Percentiles rank a stretch among this genome's conserved stretches.
Evolutionary conservation across 2,329 filamentous ascomycete species (phyloP).

Genomic region (Alternaria ethzedia): DNA sequence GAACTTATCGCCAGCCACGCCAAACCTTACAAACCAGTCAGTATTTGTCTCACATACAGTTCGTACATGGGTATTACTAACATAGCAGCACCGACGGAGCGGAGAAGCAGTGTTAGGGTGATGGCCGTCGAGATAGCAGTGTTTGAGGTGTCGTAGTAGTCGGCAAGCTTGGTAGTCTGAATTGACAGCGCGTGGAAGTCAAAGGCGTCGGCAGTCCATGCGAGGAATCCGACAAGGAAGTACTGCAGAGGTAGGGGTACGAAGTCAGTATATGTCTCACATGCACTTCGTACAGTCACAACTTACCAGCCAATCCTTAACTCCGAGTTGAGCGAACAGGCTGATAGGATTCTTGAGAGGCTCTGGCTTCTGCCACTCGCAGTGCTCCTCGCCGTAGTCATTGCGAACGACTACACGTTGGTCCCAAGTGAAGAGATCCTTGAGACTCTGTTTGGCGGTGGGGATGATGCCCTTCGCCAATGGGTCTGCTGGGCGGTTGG

Average conservation of each 20-base stretch:
- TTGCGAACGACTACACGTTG: constrained; percentile 73
- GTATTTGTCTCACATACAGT: not conserved
- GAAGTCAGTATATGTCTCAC: not conserved
- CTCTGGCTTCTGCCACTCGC: constrained; percentile 72
- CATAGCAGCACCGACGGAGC: constrained; percentile 74
- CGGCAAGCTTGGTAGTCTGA: constrained; percentile 73
- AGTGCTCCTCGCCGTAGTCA: constrained; percentile 66
- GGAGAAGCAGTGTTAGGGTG: constrained; percentile 74
- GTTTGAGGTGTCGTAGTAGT: constrained; percentile 64
- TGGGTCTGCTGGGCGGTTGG: constrained; percentile 66
- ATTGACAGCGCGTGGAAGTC: constrained; percentile 84
- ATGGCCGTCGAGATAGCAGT: constrained; percentile 78
- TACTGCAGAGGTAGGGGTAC: constrained; percentile 50
- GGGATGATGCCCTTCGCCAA: constrained; percentile 69
- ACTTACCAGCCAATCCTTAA: constrained; percentile 66
- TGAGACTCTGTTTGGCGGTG: constrained; percentile 68
- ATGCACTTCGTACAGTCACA: not conserved
- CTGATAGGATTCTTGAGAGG: constrained; percentile 74
- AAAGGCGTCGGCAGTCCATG: constrained; percentile 84
- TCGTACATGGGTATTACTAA: not conserved
- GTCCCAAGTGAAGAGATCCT: constrained; percentile 75
- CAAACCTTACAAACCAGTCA: constrained; percentile 57
- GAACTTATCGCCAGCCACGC: constrained; percentile 77
- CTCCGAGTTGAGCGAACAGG: constrained; percentile 68
- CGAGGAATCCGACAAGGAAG: constrained; percentile 73